Conservation (phyloP, 2,329 filamentous ascomycete genomes). For the Colletotrichum incanum region DNA sequence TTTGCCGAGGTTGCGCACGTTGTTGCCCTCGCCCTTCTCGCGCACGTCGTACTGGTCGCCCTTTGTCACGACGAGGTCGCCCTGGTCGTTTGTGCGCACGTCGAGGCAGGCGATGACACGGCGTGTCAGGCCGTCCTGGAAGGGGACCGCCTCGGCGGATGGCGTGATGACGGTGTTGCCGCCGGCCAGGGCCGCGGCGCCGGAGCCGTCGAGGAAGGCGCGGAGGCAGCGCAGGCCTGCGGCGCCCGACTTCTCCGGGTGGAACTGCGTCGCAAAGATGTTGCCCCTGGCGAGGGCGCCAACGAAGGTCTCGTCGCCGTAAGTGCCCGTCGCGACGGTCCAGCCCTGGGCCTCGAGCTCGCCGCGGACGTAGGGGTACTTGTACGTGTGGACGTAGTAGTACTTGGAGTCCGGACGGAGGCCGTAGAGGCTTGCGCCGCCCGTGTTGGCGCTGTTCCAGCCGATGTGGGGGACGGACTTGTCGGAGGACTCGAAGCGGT, state of each 20-base stretch:
- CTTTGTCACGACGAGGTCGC: constrained; percentile 97
- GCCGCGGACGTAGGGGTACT: constrained; percentile 81
- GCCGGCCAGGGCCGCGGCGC: constrained; percentile 64
- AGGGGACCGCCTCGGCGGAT: constrained; percentile 43
- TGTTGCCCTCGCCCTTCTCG: constrained; percentile 78
- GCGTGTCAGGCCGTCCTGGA: constrained; percentile 83
- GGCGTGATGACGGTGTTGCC: constrained; percentile 35
- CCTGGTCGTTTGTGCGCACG: constrained; percentile 93
- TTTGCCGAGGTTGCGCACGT: constrained; percentile 94
- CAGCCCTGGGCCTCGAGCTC: constrained; percentile 87
- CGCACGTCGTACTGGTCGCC: constrained; percentile 99
- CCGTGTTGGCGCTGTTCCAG: constrained; percentile 91
- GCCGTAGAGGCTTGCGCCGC: constrained; percentile 77
- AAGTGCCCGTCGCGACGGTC: constrained; percentile 91
- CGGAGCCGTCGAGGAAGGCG: constrained; percentile 85
- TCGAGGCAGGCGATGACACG: constrained; percentile 97
- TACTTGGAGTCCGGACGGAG: constrained; percentile 89
- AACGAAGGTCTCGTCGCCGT: constrained; percentile 91
- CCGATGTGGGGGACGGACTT: constrained; percentile 99
- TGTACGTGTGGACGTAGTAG: constrained; percentile 98
- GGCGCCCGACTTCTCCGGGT: constrained; percentile 96
- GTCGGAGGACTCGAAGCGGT: constrained; percentile 81
- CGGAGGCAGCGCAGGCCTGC: constrained; percentile 88
- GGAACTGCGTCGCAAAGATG: constrained; percentile 93
- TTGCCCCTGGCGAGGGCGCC: constrained; percentile 91